phyloP scores from a whole-genome alignment of 2,329 filamentous ascomycete genomes.

The Aspergillus sp. region DNA sequence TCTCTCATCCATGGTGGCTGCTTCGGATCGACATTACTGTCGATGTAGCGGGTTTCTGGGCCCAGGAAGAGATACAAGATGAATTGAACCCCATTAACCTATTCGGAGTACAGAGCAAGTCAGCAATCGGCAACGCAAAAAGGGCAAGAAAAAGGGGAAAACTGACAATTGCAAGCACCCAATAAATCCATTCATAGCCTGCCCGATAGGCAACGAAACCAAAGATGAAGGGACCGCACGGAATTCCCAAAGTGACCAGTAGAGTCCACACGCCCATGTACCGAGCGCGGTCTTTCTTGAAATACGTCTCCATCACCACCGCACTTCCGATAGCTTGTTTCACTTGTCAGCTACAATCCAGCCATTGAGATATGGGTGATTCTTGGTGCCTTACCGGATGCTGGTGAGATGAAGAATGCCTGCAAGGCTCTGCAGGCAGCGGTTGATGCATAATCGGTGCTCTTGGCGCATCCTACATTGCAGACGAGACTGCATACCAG shows the following conservation, averaged over 20 bases:
- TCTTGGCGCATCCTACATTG: slow-evolving; percentile 57
- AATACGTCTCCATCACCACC: slow-evolving; percentile 59
- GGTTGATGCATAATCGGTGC: slow-evolving; percentile 50
- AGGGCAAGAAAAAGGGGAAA: slow-evolving; percentile 3
- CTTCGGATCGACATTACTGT: slow-evolving; percentile 25
- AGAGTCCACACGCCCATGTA: slow-evolving; percentile 60
- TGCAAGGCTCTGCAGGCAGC: slow-evolving; percentile 53
- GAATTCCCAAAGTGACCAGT: slow-evolving; percentile 52
- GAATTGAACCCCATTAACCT: slow-evolving; percentile 59
- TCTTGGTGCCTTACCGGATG: slow-evolving; percentile 29
- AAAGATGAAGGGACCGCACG: slow-evolving; percentile 40
- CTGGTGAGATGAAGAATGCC: slow-evolving; percentile 58
- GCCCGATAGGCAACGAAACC: slow-evolving; percentile 51
- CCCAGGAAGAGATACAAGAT: slow-evolving; percentile 57
- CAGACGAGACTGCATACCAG: slow-evolving; percentile 50
- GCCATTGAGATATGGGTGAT: too few species aligned
- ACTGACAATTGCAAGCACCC: slow-evolving; percentile 56
- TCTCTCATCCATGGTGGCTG: slow-evolving; percentile 43
- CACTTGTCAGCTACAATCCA: background rate
- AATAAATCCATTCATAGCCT: slow-evolving; percentile 62
- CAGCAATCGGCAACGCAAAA: slow-evolving; percentile 7
- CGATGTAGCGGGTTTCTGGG: slow-evolving; percentile 56
- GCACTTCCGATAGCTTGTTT: slow-evolving; percentile 53
- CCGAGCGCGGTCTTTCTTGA: slow-evolving; percentile 53
- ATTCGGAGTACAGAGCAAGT: slow-evolving; percentile 1